These are phyloP conservation scores for Spathaspora girioi DNA, from an alignment of 805 yeast species.

Conservation along the genomic window DNA sequence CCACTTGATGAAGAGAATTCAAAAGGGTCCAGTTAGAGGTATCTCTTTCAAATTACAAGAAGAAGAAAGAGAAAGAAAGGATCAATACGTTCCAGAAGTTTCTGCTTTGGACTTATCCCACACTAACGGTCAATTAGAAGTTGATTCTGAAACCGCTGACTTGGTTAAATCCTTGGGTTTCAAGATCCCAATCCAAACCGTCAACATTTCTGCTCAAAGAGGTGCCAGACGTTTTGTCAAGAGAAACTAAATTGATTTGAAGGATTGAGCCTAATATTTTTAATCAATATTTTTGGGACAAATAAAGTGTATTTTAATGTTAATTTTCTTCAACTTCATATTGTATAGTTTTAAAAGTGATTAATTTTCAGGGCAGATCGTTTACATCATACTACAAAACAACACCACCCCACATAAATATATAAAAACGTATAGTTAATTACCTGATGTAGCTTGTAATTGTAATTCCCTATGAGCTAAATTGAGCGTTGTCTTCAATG, in stretches of 20 bases:
- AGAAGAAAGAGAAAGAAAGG: constrained; percentile 99
- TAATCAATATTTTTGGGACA: background rate
- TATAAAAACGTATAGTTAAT: background rate
- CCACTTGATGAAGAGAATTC: constrained; percentile 99
- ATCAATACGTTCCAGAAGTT: constrained; percentile 99
- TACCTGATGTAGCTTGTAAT: background rate
- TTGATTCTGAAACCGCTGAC: constrained; percentile 95
- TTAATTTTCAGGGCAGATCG: background rate
- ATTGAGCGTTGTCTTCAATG: background rate
- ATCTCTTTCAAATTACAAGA: constrained; percentile 99
- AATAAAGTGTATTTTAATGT: constrained; percentile 2
- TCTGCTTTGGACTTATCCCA: constrained; percentile 98
- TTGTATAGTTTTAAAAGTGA: constrained; percentile 1
- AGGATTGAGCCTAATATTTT: background rate
- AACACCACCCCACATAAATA: background rate
- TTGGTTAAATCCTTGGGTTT: constrained; percentile 92
- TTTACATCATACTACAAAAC: background rate
- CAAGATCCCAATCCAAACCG: constrained; percentile 79
- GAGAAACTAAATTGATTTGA: constrained; percentile 57
- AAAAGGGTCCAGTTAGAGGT: constrained; percentile 99
- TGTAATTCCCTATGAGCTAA: no score
- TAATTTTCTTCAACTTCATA: background rate
- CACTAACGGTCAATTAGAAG: constrained; percentile 94
- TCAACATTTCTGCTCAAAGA: constrained; percentile 86
- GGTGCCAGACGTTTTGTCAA: constrained; percentile 87